Percentiles rank a stretch among this genome's conserved stretches.
Conservation (phyloP, 1,139 yeast genomes). For the Blastobotrys malaysiensis region DNA sequence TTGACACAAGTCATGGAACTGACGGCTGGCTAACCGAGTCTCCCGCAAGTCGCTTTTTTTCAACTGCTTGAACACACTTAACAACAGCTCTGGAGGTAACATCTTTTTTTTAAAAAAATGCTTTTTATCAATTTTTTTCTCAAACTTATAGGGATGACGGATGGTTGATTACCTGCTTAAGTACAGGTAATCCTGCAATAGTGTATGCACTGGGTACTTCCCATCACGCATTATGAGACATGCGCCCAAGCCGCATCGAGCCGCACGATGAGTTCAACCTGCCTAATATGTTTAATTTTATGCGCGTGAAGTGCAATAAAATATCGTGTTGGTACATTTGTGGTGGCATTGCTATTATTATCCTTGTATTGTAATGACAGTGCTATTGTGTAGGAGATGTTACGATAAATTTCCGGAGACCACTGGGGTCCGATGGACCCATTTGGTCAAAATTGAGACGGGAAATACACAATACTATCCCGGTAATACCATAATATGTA, state of each 20-base stretch:
- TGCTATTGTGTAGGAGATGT: no score
- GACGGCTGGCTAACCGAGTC: background rate
- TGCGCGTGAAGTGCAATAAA: background rate
- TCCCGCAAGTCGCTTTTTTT: background rate
- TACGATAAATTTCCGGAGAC: no score
- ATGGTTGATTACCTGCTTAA: background rate
- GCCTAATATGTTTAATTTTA: background rate
- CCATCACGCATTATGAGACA: background rate
- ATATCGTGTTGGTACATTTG: no score
- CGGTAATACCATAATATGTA: no score
- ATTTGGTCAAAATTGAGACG: no score
- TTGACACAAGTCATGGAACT: background rate
- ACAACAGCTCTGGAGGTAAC: background rate
- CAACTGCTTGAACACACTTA: background rate
- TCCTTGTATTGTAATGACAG: no score
- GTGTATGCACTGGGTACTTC: background rate
- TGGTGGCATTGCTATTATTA: no score
- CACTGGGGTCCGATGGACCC: no score
- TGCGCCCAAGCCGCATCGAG: background rate
- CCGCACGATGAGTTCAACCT: background rate
- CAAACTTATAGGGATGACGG: background rate
- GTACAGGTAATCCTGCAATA: background rate
- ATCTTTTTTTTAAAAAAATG: background rate
- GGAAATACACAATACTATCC: no score
- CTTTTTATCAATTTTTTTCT: background rate